phyloP scores from a whole-genome alignment of 2,329 filamentous ascomycete species.

The Neofusicoccum umdonicola region DNA sequence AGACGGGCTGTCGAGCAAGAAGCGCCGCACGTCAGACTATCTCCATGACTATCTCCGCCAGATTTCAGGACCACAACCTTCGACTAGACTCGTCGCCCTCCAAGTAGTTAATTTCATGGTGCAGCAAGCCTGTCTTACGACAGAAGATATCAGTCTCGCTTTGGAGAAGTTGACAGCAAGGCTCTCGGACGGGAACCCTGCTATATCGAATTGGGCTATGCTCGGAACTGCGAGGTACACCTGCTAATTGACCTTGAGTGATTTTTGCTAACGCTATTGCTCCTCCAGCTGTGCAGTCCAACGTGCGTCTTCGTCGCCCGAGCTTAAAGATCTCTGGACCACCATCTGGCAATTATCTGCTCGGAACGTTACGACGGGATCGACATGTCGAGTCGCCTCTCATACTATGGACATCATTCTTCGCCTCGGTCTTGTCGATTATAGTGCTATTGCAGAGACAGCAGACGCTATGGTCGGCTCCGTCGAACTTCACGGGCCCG shows the following conservation, averaged over 20 bases:
- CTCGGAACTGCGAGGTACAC: conserved; percentile 74
- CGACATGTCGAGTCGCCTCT: conserved; percentile 74
- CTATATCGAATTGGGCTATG: conserved; percentile 76
- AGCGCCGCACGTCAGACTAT: conserved; percentile 35
- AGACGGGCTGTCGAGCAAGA: conserved; percentile 33
- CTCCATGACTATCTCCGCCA: conserved; percentile 42
- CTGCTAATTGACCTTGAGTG: background rate
- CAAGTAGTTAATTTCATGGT: conserved; percentile 54
- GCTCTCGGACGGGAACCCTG: conserved; percentile 67
- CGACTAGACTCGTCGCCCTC: conserved; percentile 49
- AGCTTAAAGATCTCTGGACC: conserved; percentile 59
- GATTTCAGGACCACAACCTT: conserved; percentile 32
- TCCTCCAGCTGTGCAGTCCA: conserved; percentile 48
- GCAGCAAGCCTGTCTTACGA: conserved; percentile 37
- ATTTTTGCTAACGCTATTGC: background rate
- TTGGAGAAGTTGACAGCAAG: conserved; percentile 58
- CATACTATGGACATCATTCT: conserved; percentile 69
- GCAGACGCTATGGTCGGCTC: conserved; percentile 71
- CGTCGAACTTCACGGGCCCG: conserved; percentile 79
- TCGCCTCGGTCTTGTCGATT: conserved; percentile 62
- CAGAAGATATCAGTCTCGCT: conserved; percentile 55
- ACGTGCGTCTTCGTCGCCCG: conserved; percentile 37
- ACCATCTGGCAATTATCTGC: conserved; percentile 73
- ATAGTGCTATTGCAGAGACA: conserved; percentile 65
- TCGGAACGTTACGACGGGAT: conserved; percentile 67